Conservation (phyloP, 2,329 filamentous ascomycete genomes). For the Nigrospora osmanthi region DNA sequence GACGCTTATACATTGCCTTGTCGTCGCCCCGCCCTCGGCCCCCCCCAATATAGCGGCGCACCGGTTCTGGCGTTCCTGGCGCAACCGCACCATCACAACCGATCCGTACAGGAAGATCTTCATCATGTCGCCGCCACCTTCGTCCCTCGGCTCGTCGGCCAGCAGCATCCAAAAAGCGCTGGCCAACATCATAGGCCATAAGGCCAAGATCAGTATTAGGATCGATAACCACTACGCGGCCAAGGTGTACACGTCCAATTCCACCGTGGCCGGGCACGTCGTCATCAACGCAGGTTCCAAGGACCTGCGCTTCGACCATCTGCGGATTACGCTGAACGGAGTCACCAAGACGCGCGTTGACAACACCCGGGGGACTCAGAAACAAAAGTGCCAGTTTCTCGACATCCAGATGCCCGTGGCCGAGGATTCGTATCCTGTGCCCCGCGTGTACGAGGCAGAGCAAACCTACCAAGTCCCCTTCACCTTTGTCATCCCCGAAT, state of each 20-base stretch:
- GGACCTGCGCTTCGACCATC: conserved; percentile 39
- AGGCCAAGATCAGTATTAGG: conserved; percentile 35
- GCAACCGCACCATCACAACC: too few relatives aligned
- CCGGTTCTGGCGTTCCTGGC: too few relatives aligned
- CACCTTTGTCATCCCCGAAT: conserved; percentile 50
- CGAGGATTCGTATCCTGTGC: conserved; percentile 36
- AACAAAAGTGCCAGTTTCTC: conserved; percentile 41
- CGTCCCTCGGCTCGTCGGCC: conserved; percentile 6
- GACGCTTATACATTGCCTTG: too few relatives aligned
- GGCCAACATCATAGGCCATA: conserved; percentile 9
- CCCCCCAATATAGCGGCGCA: too few relatives aligned
- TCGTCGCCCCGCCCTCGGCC: too few relatives aligned
- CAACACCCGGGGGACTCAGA: conserved; percentile 38
- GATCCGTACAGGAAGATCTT: too few relatives aligned
- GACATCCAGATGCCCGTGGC: conserved; percentile 28
- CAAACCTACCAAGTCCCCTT: conserved; percentile 45
- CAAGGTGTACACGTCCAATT: conserved; percentile 49
- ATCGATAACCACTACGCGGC: conserved; percentile 45
- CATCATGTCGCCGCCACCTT: not conserved
- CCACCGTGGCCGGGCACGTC: conserved; percentile 40
- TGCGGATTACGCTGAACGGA: conserved; percentile 47
- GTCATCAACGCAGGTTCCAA: conserved; percentile 28
- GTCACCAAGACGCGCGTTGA: conserved; percentile 42
- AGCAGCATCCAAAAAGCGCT: conserved; percentile 6
- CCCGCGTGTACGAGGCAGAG: conserved; percentile 39